Percentiles rank a stretch among this genome's conserved stretches.
Conservation (phyloP, 441 rosid species). For the Dalechampia spathulata region DNA sequence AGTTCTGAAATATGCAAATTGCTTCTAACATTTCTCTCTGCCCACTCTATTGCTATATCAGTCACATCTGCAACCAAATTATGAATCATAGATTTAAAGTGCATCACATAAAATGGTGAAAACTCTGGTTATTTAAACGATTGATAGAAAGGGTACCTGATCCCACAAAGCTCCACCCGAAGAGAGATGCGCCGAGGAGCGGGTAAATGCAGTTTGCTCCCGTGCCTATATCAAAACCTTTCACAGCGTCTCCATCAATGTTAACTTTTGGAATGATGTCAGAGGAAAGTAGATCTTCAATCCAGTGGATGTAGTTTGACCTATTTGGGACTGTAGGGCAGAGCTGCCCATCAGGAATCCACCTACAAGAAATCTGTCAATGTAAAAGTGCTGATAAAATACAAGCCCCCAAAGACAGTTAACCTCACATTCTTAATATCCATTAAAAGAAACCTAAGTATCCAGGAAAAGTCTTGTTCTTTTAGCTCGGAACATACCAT, state of each 20-base stretch:
- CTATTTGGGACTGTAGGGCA: constrained; percentile 96
- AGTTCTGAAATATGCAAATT: constrained; percentile 63
- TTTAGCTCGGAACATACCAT: too few relatives aligned
- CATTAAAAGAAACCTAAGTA: too few relatives aligned
- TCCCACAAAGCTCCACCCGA: constrained; percentile 74
- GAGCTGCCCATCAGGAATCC: constrained; percentile 96
- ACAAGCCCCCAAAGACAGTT: too few relatives aligned
- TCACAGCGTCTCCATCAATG: constrained; percentile 27
- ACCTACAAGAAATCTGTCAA: constrained; percentile 34
- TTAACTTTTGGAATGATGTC: constrained; percentile 38
- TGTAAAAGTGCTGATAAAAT: too few relatives aligned
- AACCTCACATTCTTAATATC: too few relatives aligned
- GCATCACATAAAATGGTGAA: not conserved
- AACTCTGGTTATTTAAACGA: not conserved
- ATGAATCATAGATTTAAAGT: constrained; percentile 4
- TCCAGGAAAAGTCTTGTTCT: too few relatives aligned
- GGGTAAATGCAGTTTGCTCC: constrained; percentile 97
- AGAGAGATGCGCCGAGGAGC: constrained; percentile 84
- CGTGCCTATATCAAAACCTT: constrained; percentile 91
- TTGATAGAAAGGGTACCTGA: constrained; percentile 43
- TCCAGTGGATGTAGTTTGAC: constrained; percentile 89
- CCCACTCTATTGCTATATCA: constrained; percentile 82
- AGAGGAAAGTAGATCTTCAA: constrained; percentile 76
- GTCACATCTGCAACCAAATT: constrained; percentile 59
- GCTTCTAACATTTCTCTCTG: constrained; percentile 63